Evolutionary conservation across 148 eudicot genomes (phyloP).

Genomic region (Vaccinium corymbosum): DNA sequence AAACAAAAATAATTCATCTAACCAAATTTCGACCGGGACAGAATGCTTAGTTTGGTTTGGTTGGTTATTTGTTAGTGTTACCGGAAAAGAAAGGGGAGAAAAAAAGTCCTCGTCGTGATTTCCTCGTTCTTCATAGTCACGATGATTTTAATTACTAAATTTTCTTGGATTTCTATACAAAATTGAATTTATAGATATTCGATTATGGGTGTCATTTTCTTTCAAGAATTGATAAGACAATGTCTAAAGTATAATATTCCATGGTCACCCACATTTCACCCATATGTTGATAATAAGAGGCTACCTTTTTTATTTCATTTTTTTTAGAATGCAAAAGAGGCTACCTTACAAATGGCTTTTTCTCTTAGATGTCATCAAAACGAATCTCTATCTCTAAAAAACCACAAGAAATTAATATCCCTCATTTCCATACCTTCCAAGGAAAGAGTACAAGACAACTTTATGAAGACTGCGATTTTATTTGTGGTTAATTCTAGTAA

Average conservation of each 20-base stretch:
- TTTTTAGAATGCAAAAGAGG: neutral
- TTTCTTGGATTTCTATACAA: neutral
- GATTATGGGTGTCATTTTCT: constrained; percentile 26
- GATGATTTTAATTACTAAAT: neutral
- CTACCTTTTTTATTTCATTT: neutral
- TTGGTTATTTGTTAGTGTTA: too few species aligned
- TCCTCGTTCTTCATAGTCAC: too few species aligned
- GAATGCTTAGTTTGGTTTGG: too few species aligned
- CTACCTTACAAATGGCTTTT: constrained; percentile 27
- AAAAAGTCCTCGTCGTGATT: too few species aligned
- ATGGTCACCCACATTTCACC: constrained; percentile 15
- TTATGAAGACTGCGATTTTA: constrained; percentile 29
- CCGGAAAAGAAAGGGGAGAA: too few species aligned
- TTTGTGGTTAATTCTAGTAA: constrained; percentile 16
- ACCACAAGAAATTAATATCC: constrained; percentile 30
- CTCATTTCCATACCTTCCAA: constrained; percentile 40
- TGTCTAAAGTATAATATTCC: constrained; percentile 27
- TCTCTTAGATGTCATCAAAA: constrained; percentile 35
- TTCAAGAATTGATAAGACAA: constrained; percentile 4
- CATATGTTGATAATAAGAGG: neutral
- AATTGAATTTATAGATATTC: neutral
- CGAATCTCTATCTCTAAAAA: constrained; percentile 49
- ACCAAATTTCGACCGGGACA: too few species aligned
- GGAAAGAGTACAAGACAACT: constrained; percentile 49
- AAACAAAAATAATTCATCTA: too few species aligned